Percentiles rank a stretch among this genome's conserved stretches.
These are phyloP conservation scores for Tephrocybe sp. DNA, from an alignment of 768 basidiomycete genomes.

Conservation along the genomic window DNA sequence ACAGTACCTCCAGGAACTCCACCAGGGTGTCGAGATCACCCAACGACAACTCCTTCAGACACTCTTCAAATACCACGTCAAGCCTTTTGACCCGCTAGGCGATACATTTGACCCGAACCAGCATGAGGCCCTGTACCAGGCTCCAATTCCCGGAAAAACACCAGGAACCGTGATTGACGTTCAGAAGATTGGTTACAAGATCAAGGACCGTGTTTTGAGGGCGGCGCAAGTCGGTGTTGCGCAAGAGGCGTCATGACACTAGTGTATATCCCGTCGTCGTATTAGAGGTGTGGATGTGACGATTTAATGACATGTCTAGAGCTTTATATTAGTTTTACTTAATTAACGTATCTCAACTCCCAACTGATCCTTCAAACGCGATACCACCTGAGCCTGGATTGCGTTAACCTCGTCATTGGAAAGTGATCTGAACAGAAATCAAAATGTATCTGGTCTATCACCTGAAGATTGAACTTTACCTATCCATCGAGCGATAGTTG, in stretches of 20 bases:
- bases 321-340: slow-evolving; percentile 18
- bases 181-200: slow-evolving; percentile 88
- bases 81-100: slow-evolving; percentile 87
- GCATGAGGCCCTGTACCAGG: slow-evolving; percentile 95
- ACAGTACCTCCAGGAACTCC: slow-evolving; percentile 64
- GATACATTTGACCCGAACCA: slow-evolving; percentile 93
- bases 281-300: slow-evolving; percentile 18
- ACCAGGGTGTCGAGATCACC: slow-evolving; percentile 89
- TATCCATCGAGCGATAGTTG: slow-evolving; percentile 96
- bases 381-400: slow-evolving; percentile 64
- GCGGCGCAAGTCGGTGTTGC: slow-evolving; percentile 97
- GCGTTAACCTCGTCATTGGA: slow-evolving; percentile 87
- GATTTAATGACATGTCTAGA: slow-evolving; percentile 14
- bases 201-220: slow-evolving; percentile 90
- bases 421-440: slow-evolving; percentile 54
- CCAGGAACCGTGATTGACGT: slow-evolving; percentile 89
- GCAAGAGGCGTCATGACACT: slow-evolving; percentile 53
- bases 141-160: slow-evolving; percentile 84
- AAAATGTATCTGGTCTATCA: no score
- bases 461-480: slow-evolving; percentile 37
- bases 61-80: slow-evolving; percentile 88
- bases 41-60: slow-evolving; percentile 87
- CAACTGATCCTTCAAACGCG: slow-evolving; percentile 55
- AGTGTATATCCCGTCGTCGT: slow-evolving; percentile 9
- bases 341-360: slow-evolving; percentile 84